Conservation (phyloP, 129 eudicot genomes). For the Chrysanthemum lavandulifolium region DNA sequence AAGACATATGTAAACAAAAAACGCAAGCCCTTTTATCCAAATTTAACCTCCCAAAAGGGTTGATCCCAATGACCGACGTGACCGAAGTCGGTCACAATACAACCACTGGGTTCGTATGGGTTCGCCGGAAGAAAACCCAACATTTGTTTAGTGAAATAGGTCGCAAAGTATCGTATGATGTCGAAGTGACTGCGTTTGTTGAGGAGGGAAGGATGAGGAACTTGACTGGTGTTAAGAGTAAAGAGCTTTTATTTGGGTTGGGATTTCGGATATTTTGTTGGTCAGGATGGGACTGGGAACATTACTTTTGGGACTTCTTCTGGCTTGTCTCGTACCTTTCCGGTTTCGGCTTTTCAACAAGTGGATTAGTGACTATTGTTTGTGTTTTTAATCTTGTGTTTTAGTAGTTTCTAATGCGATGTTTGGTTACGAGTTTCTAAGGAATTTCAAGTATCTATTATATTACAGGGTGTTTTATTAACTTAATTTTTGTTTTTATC, state of each 20-base stretch:
- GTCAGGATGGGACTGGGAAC: conserved; percentile 38
- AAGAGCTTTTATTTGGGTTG: conserved; percentile 83
- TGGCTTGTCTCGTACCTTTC: conserved; percentile 68
- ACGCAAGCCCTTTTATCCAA: conserved; percentile 50
- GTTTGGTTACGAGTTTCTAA: too few species aligned
- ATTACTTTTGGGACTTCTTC: conserved; percentile 68
- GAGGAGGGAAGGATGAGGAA: conserved; percentile 71
- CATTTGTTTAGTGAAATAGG: conserved; percentile 55
- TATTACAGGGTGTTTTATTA: too few species aligned
- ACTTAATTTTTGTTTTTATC: too few species aligned
- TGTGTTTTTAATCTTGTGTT: too few species aligned
- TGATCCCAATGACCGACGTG: conserved; percentile 70
- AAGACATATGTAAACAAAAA: conserved; percentile 57
- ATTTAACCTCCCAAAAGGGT: conserved; percentile 62
- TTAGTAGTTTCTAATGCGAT: too few species aligned
- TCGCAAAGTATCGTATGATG: conserved; percentile 58
- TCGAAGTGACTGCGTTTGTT: conserved; percentile 75
- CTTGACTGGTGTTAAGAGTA: conserved; percentile 80
- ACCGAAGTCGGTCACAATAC: conserved; percentile 68
- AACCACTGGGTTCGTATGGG: conserved; percentile 84
- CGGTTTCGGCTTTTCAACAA: conserved; percentile 53
- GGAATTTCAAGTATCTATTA: too few species aligned
- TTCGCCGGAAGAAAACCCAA: conserved; percentile 53
- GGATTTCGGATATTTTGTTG: conserved; percentile 54
- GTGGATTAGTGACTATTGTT: too few species aligned